Evolutionary conservation across 768 basidiomycete species (phyloP).

Genomic region (Mycena epipterygia): DNA sequence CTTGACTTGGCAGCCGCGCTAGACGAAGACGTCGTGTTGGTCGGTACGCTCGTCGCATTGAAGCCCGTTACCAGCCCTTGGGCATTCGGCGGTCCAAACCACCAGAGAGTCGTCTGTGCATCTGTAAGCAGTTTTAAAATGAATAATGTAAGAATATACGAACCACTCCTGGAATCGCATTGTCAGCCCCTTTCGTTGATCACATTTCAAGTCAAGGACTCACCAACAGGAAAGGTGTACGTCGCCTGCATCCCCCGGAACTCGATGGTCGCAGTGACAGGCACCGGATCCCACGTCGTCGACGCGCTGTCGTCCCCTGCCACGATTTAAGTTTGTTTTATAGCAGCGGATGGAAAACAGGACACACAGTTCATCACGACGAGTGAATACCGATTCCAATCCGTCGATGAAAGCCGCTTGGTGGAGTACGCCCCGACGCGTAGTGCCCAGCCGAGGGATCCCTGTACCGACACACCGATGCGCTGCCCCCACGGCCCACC

Average conservation of each 20-base stretch:
- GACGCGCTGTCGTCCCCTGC: constrained; percentile 65
- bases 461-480: constrained; percentile 73
- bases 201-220: too few species aligned
- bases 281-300: constrained; percentile 64
- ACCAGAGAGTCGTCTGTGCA: constrained; percentile 31
- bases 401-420: constrained; percentile 61
- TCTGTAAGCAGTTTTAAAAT: background rate
- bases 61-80: constrained; percentile 17
- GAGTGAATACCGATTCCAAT: constrained; percentile 75
- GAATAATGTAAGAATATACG: background rate
- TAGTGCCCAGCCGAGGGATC: constrained; percentile 67
- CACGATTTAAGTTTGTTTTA: background rate
- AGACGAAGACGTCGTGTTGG: background rate
- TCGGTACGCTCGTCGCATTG: background rate
- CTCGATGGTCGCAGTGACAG: constrained; percentile 71
- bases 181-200: too few species aligned
- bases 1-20: background rate
- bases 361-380: constrained; percentile 79
- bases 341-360: background rate
- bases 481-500: constrained; percentile 82
- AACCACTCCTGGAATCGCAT: constrained; percentile 5
- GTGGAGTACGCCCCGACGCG: constrained; percentile 78
- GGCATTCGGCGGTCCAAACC: constrained; percentile 23
- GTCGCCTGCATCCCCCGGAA: constrained; percentile 78
- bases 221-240: constrained; percentile 85